Evolutionary conservation across 306 rosid species (phyloP).

Genomic region (Canavalia ensiformis): DNA sequence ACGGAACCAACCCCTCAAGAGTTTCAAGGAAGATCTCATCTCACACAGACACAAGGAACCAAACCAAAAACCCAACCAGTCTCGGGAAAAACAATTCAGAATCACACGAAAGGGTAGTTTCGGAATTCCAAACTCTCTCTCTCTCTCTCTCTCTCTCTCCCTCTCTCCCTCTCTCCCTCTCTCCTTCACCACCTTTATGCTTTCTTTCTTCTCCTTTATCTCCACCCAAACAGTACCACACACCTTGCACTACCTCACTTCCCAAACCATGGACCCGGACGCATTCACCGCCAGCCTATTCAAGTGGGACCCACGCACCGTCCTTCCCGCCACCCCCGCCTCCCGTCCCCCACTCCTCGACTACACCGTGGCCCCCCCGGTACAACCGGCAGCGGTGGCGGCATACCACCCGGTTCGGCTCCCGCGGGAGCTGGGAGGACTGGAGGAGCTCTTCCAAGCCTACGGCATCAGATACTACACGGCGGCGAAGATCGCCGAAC

Average conservation of each 20-base stretch:
- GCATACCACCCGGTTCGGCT: conserved; percentile 33
- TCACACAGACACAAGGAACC: background rate
- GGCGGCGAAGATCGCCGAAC: conserved; percentile 87
- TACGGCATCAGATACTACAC: conserved; percentile 90
- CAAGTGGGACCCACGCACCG: conserved; percentile 90
- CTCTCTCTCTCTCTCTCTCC: conserved; percentile 1
- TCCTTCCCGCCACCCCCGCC: conserved; percentile 45
- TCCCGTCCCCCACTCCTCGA: conserved; percentile 55
- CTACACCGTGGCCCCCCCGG: conserved; percentile 47
- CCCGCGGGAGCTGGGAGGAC: conserved; percentile 67
- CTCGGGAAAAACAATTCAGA: conserved; percentile 48
- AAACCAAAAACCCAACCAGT: conserved; percentile 31
- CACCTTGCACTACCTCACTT: conserved; percentile 6
- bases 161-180: background rate
- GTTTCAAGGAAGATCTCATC: conserved; percentile 39
- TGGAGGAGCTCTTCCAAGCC: conserved; percentile 85
- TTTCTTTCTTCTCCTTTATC: conserved; percentile 24
- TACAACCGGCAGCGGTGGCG: background rate
- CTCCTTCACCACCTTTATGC: conserved; percentile 45
- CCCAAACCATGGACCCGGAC: conserved; percentile 78
- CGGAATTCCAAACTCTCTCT: conserved; percentile 33
- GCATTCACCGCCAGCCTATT: conserved; percentile 76
- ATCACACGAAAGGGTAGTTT: conserved; percentile 55
- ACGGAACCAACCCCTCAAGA: background rate
- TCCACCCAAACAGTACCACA: conserved; percentile 55